A percentile compares a stretch with the other conserved stretches of the same genome.
These are phyloP conservation scores for Neckera pumila DNA, from an alignment of 225 moss, liverwort and hornwort genomes.

Conservation along the genomic window DNA sequence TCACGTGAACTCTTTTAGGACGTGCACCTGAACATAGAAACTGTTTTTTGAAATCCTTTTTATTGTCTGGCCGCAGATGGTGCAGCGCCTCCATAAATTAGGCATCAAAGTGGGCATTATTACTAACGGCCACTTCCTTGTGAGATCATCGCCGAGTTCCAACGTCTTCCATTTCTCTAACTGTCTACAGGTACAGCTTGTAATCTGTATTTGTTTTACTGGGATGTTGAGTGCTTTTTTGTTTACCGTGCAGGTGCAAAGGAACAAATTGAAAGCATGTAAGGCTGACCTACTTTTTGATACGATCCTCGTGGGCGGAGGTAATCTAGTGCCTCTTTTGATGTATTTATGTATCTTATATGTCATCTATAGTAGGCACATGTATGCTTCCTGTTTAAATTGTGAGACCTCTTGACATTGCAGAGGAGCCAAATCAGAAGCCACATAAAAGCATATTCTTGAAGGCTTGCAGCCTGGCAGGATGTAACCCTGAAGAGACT, in stretches of 20 bases:
- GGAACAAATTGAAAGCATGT: slow-evolving; percentile 78
- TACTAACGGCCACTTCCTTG: slow-evolving; percentile 80
- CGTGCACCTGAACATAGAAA: not conserved
- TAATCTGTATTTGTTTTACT: not conserved
- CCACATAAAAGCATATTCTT: slow-evolving; percentile 80
- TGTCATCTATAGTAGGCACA: not conserved
- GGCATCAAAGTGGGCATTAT: slow-evolving; percentile 87
- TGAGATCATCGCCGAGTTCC: slow-evolving; percentile 4
- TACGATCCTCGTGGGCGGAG: slow-evolving; percentile 88
- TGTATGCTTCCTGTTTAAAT: not conserved
- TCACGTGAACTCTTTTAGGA: not conserved
- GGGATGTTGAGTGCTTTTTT: not conserved
- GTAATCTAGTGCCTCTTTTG: not conserved
- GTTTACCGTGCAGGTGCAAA: slow-evolving; percentile 60
- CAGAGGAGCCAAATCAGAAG: slow-evolving; percentile 83
- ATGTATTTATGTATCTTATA: not conserved
- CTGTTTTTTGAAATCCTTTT: not conserved
- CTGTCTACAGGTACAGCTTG: not conserved
- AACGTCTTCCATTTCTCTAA: not conserved
- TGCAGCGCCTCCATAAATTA: slow-evolving; percentile 41
- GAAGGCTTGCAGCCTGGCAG: slow-evolving; percentile 70
- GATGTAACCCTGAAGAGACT: slow-evolving; percentile 60
- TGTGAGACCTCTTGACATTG: not conserved
- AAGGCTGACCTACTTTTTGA: slow-evolving; percentile 70
- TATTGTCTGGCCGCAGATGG: slow-evolving; percentile 38